Evolutionary conservation across 495 filamentous ascomycete species (phyloP), one percentile per base, ranked within the genome.

Genomic region (Neurospora hispaniola): DNA sequence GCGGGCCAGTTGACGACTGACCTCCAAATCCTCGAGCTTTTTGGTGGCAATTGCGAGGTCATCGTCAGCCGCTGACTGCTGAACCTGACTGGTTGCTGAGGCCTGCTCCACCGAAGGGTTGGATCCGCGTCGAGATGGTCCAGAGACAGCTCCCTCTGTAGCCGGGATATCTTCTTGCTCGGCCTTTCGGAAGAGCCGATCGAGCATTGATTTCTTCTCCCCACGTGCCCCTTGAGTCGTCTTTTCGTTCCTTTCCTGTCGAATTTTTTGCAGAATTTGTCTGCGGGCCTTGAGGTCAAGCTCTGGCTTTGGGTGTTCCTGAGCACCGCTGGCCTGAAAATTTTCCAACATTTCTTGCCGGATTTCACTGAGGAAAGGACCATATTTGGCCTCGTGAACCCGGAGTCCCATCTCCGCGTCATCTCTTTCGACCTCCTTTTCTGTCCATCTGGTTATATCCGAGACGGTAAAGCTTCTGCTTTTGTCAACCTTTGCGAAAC

Each of bases 321-420:
- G 54, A 31, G 54, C 54, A 23, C 27, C 54, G 54, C 27, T 62
- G 27, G 23, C 54, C 6, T 31, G 54, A 14, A 62, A 62, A 16
- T 62, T 62, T 68, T 75, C 62, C 46, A 41, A 38, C 27, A 76
- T 16, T 10, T 76, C 77, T 31, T 66, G 71, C 12, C 48, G 72
- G 27, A 77, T 35, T 11, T 71, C 70, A 44, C 71, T 54, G 38
- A 77, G 66, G 39, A 77, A 75, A 43, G 40, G 43, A 31, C 62
- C 62, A 41, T 78, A 77, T 16, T 76, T 75, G 12, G 62, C 6
- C 5, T 71, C 41, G n/a, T 73, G 48, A 69, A 72, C 70, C 12
- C 42, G n/a, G 23, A 77, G 69, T 11, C 74, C 75, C 77, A 78
- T 73, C 40, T 74, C 71, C 31, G 38, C 59, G 59, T 78, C 75